phyloP scores from a whole-genome alignment of 495 filamentous ascomycete genomes.

The Endocarpon pusillum region DNA sequence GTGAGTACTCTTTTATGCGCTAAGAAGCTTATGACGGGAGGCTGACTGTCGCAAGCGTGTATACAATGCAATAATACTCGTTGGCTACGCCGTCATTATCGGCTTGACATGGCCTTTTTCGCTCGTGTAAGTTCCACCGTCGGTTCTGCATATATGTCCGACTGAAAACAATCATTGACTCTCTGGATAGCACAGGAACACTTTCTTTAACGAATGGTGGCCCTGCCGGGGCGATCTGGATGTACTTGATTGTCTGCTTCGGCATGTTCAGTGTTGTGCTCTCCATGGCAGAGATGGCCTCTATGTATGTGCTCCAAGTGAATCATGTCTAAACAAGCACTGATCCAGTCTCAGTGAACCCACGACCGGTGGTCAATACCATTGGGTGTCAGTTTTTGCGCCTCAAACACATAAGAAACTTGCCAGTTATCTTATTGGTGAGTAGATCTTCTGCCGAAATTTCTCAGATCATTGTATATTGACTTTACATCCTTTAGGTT shows the following conservation, averaged over 20 bases:
- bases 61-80: neutral
- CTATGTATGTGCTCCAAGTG: conserved; percentile 16
- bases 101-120: conserved; percentile 13
- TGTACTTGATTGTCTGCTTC: conserved; percentile 23
- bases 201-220: conserved; percentile 28
- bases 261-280: conserved; percentile 26
- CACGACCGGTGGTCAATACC: conserved; percentile 30
- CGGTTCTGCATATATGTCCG: neutral
- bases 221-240: conserved; percentile 30
- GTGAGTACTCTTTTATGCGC: no score
- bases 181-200: conserved; percentile 21
- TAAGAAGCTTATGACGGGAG: neutral
- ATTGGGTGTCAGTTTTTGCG: conserved; percentile 31
- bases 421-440: conserved; percentile 28
- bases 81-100: neutral
- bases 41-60: neutral
- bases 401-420: conserved; percentile 24
- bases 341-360: conserved; percentile 14
- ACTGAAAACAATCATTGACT: conserved; percentile 2
- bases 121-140: conserved; percentile 6
- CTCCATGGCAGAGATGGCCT: conserved; percentile 30
- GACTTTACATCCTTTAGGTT: no score
- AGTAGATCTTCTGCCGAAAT: neutral
- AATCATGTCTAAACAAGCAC: conserved; percentile 1
- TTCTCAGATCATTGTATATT: neutral